Percentiles rank a stretch among this genome's conserved stretches.
Conservation (phyloP, 345 rosid species). For the Gossypium ekmanianum region DNA sequence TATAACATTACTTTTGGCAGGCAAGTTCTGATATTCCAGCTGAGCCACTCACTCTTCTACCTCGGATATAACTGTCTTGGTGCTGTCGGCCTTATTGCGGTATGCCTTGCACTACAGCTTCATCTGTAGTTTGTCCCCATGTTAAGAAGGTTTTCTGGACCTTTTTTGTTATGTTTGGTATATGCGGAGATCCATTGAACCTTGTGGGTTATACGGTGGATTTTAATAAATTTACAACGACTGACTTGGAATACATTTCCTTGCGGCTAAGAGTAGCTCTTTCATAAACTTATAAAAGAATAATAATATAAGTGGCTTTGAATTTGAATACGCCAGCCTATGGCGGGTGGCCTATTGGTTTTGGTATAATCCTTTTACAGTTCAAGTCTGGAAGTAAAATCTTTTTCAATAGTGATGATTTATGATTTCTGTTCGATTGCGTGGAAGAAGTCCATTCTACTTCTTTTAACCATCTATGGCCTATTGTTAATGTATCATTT, state of each 20-base stretch:
- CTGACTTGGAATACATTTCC: not conserved
- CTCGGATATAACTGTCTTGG: constrained; percentile 31
- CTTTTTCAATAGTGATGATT: no score
- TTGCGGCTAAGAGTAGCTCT: not conserved
- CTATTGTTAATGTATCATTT: no score
- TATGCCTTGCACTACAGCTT: not conserved
- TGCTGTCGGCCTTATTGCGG: not conserved
- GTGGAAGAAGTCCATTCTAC: no score
- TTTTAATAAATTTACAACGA: not conserved
- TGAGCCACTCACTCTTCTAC: constrained; percentile 45
- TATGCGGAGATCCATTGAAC: not conserved
- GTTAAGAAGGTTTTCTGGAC: not conserved
- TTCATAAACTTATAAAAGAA: not conserved
- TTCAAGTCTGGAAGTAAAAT: no score
- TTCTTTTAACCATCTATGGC: no score
- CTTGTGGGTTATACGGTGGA: not conserved
- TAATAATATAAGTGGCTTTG: not conserved
- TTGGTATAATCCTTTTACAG: no score
- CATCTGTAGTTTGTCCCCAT: not conserved
- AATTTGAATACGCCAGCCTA: not conserved
- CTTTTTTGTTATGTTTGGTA: not conserved
- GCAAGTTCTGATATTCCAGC: constrained; percentile 54
- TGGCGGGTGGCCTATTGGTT: not conserved
- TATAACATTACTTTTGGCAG: constrained; percentile 28
- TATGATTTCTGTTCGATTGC: no score